These are phyloP conservation scores for Cadophora gregata DNA, from an alignment of 2,329 filamentous ascomycete genomes.

Conservation along the genomic window DNA sequence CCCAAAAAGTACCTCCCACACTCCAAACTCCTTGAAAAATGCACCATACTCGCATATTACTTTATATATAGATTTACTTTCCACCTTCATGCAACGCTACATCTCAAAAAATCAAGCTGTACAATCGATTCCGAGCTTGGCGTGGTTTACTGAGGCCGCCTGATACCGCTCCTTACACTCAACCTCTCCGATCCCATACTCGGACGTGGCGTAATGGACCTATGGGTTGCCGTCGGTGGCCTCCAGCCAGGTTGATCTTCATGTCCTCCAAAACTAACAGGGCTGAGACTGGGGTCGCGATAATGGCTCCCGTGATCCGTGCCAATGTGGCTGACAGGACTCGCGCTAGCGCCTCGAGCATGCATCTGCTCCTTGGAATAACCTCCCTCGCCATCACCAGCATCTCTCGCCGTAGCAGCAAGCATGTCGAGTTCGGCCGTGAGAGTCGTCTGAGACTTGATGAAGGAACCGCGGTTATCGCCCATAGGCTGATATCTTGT, in stretches of 20 bases:
- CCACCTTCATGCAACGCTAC: too few species aligned
- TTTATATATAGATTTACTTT: neutral
- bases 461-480: conserved; percentile 94
- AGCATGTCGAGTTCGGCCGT: conserved; percentile 91
- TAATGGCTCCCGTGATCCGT: neutral
- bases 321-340: neutral
- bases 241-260: conserved; percentile 2
- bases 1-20: neutral
- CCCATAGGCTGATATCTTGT: conserved; percentile 95
- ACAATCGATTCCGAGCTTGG: neutral
- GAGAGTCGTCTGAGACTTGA: conserved; percentile 91
- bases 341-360: neutral
- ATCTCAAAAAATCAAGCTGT: too few species aligned
- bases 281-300: conserved; percentile 5
- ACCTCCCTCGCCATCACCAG: conserved; percentile 2
- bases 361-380: conserved; percentile 16
- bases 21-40: neutral
- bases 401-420: conserved; percentile 85
- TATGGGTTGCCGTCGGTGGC: neutral
- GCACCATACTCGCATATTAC: conserved; percentile 13
- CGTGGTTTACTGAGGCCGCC: neutral
- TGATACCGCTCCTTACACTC: conserved; percentile 6
- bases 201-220: neutral
- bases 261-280: conserved; percentile 6
- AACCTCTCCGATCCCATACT: conserved; percentile 14